Evolutionary conservation across 208 protist species (phyloP).

Genomic region (Leishmania tarentolae): DNA sequence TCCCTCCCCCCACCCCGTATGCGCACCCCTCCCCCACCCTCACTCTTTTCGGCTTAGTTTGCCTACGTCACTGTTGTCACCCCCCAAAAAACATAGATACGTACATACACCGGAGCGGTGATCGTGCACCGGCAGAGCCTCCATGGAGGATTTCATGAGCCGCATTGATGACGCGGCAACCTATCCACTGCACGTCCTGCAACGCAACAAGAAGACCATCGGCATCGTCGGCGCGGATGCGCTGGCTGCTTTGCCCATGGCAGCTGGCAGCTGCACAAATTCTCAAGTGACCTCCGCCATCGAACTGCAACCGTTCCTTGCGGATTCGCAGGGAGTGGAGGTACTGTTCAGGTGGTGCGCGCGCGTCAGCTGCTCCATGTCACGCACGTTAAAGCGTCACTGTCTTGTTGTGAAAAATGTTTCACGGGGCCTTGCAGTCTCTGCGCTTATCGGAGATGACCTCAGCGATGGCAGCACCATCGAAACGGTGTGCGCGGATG

Average conservation of each 20-base stretch:
- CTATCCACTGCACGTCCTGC: slow-evolving; percentile 7
- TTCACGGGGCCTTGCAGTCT: not conserved
- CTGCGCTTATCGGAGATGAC: slow-evolving; percentile 2
- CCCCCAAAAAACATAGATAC: not conserved
- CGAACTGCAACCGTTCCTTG: not conserved
- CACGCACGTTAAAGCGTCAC: slow-evolving; percentile 7
- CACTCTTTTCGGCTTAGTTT: not conserved
- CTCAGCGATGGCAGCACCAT: not conserved
- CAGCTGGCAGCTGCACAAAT: slow-evolving; percentile 3
- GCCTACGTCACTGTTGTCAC: not conserved
- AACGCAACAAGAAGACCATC: slow-evolving; percentile 5
- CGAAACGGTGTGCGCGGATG: not conserved
- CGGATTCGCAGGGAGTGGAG: not conserved
- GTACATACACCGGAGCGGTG: not conserved
- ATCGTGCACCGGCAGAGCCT: not conserved
- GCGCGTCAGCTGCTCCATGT: slow-evolving; percentile 17
- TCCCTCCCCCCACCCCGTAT: not conserved
- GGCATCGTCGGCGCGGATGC: slow-evolving; percentile 18
- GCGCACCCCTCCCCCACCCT: not conserved
- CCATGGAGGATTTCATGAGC: not conserved
- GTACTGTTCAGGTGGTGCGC: slow-evolving; percentile 15
- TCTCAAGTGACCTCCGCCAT: not conserved
- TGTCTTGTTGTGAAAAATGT: slow-evolving; percentile 16
- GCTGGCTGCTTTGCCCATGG: slow-evolving; percentile 13
- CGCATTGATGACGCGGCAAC: not conserved